phyloP scores from a whole-genome alignment of 768 basidiomycete genomes.

The Naganishia randhawae region DNA sequence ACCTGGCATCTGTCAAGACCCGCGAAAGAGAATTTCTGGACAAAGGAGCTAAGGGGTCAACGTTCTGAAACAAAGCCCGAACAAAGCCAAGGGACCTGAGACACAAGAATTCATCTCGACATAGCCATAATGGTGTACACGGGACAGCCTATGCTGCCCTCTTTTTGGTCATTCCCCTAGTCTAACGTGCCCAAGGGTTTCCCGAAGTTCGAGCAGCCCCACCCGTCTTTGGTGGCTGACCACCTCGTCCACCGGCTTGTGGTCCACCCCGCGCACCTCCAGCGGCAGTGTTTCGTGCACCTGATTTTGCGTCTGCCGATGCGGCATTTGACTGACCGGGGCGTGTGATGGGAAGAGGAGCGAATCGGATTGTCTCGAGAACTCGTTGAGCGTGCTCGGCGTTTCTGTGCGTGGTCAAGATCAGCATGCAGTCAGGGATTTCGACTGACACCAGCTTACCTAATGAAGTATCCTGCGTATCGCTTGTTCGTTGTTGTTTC shows the following conservation, averaged over 20 bases:
- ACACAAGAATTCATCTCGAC: too few species aligned
- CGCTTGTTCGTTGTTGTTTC: conserved; percentile 89
- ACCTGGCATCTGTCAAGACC: neutral
- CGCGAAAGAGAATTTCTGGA: neutral
- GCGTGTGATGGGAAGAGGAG: conserved; percentile 56
- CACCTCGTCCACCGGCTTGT: conserved; percentile 4
- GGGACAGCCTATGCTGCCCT: neutral
- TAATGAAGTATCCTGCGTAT: conserved; percentile 94
- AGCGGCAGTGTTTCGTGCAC: neutral
- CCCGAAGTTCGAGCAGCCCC: conserved; percentile 9
- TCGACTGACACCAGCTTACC: neutral
- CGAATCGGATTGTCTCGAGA: conserved; percentile 67
- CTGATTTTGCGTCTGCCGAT: neutral
- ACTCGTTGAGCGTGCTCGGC: conserved; percentile 87
- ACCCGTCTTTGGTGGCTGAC: conserved; percentile 16
- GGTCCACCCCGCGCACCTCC: neutral
- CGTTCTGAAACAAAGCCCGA: neutral
- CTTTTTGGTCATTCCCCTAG: conserved; percentile 6
- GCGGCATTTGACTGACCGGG: conserved; percentile 7
- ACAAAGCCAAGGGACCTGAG: neutral
- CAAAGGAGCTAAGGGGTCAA: neutral
- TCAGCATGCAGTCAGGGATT: neutral
- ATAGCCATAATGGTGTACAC: neutral
- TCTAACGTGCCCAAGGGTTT: conserved; percentile 27
- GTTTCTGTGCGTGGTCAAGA: conserved; percentile 50